Conservation (phyloP, 306 rosid species). For the Begonia peltatifolia region DNA sequence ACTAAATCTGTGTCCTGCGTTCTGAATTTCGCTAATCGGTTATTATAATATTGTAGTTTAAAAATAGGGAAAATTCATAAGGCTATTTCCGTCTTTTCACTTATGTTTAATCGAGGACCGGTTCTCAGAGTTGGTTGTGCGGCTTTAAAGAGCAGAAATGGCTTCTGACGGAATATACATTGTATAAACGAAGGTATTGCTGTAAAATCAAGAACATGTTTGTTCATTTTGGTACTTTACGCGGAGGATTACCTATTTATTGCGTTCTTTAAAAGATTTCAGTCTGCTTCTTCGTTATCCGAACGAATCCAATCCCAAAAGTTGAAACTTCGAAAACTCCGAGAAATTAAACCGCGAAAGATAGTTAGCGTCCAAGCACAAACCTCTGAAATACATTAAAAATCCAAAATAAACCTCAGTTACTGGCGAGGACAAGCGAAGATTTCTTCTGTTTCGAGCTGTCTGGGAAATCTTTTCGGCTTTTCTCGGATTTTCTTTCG, state of each 20-base stretch:
- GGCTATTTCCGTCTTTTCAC: background rate
- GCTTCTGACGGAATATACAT: too few relatives aligned
- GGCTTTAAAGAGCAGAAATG: background rate
- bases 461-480: background rate
- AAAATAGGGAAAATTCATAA: background rate
- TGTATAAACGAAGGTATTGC: background rate
- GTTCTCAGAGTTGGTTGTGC: background rate
- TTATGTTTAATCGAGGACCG: background rate
- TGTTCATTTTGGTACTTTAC: constrained; percentile 7
- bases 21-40: background rate
- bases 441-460: constrained; percentile 5
- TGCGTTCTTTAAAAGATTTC: constrained; percentile 10
- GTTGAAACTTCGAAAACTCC: constrained; percentile 25
- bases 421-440: background rate
- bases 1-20: background rate
- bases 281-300: constrained; percentile 14
- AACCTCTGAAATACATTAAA: background rate
- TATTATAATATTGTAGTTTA: background rate
- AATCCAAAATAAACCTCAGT: background rate
- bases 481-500: constrained; percentile 4
- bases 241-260: constrained; percentile 30
- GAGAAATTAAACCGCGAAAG: constrained; percentile 7
- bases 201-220: background rate
- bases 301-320: constrained; percentile 11
- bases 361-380: background rate